Evolutionary conservation across 352 stramenopile species (phyloP).

Genomic region (Lagenidium giganteum): DNA sequence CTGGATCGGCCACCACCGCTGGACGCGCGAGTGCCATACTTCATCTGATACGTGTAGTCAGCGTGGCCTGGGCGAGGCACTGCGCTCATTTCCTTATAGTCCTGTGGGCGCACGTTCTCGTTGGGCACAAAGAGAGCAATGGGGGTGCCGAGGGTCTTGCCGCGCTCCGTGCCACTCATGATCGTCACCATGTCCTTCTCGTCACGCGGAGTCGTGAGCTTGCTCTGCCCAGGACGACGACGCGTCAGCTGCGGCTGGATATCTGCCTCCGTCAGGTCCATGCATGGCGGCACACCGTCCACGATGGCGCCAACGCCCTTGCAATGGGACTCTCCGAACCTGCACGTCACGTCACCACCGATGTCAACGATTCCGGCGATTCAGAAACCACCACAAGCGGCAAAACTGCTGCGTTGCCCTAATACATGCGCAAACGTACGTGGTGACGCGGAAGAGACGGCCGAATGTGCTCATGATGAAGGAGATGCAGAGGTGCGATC

Average conservation of each 20-base stretch:
- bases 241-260: constrained; percentile 98
- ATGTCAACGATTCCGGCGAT: neutral
- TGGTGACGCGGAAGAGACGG: constrained; percentile 97
- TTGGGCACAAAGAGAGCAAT: constrained; percentile 97
- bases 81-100: constrained; percentile 97
- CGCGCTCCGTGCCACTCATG: constrained; percentile 93
- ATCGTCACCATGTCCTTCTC: constrained; percentile 98
- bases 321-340: constrained; percentile 98
- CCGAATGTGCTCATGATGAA: constrained; percentile 91
- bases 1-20: constrained; percentile 94
- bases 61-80: constrained; percentile 92
- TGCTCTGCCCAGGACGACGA: constrained; percentile 95
- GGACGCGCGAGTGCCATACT: constrained; percentile 97
- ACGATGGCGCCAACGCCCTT: constrained; percentile 96
- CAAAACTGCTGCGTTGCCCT: neutral
- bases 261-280: constrained; percentile 92
- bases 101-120: constrained; percentile 94
- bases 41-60: constrained; percentile 99
- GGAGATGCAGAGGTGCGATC: neutral
- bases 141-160: constrained; percentile 94
- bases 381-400: neutral
- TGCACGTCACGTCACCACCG: constrained; percentile 5
- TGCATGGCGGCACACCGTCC: constrained; percentile 96
- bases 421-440: constrained; percentile 27
- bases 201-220: constrained; percentile 97